Percentiles rank a stretch among this genome's conserved stretches.
phyloP scores from a whole-genome alignment of 2,329 filamentous ascomycete genomes.

The Cadophora malorum region DNA sequence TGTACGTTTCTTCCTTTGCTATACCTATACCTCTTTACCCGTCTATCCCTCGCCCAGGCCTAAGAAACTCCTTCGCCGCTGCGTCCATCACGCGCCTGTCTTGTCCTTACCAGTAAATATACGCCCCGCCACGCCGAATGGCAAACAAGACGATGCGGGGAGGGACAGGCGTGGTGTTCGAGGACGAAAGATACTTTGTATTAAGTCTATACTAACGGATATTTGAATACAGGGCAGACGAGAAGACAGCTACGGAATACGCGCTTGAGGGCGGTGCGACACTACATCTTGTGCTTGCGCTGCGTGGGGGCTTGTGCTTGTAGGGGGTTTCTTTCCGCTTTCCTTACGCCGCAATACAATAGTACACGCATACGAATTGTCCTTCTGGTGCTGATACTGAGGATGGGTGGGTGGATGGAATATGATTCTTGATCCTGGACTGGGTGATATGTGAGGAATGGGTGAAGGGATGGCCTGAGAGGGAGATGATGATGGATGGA shows the following conservation, averaged over 20 bases:
- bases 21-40: slow-evolving; percentile 10
- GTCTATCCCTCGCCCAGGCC: not conserved
- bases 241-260: slow-evolving; percentile 92
- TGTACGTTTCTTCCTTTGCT: slow-evolving; percentile 61
- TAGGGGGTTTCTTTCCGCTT: not conserved
- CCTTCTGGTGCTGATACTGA: no score
- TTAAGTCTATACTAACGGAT: slow-evolving; percentile 5
- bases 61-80: not conserved
- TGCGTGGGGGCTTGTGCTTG: slow-evolving; percentile 71
- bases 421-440: no score
- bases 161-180: no score
- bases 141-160: not conserved
- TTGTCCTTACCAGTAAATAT: no score
- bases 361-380: no score
- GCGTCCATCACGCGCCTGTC: no score
- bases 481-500: not conserved
- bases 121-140: no score
- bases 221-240: slow-evolving; percentile 73
- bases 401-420: no score
- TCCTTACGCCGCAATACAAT: not conserved
- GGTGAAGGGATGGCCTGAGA: not conserved
- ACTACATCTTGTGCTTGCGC: slow-evolving; percentile 91
- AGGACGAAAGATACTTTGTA: no score
- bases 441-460: not conserved
- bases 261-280: slow-evolving; percentile 90